phyloP scores from a whole-genome alignment of 139 green algal species.

The Desmodesmus armatus region DNA sequence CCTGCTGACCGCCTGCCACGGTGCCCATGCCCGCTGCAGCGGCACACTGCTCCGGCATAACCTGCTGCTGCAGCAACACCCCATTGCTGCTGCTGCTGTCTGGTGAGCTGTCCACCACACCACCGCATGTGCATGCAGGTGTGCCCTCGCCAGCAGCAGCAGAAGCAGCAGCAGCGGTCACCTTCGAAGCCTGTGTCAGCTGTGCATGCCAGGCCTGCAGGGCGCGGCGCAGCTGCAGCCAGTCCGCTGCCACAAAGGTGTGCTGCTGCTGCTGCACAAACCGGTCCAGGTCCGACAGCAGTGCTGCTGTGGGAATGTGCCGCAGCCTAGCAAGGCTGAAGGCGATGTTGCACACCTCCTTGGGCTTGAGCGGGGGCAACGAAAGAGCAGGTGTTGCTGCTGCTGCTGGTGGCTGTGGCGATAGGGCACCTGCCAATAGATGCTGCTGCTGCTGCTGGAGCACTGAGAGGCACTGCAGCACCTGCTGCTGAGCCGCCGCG shows the following conservation, averaged over 20 bases:
- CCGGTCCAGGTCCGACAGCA: conserved; percentile 4
- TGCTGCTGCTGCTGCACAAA: conserved; percentile 6
- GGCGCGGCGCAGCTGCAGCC: background rate
- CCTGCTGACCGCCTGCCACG: background rate
- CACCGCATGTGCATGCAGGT: too few species aligned
- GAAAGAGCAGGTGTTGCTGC: conserved; percentile 11
- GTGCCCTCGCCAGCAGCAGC: too few species aligned
- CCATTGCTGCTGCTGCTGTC: too few species aligned
- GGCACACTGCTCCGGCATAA: background rate
- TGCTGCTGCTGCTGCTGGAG: background rate
- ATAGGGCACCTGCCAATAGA: background rate
- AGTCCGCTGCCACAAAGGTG: background rate
- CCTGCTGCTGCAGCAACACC: background rate
- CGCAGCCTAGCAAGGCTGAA: background rate
- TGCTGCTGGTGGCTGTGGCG: background rate
- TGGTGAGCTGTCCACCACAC: too few species aligned
- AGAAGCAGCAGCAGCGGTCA: too few species aligned
- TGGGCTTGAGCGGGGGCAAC: background rate
- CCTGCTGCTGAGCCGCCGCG: background rate
- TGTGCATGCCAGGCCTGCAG: conserved; percentile 6
- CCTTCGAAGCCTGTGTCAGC: too few species aligned
- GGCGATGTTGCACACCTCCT: conserved; percentile 8
- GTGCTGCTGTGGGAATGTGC: background rate
- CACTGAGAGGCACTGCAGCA: background rate
- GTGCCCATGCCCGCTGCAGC: background rate